Evolutionary conservation across 306 rosid genomes (phyloP), one percentile per base, ranked within the genome.

Genomic region (Cicer yamashitae): DNA sequence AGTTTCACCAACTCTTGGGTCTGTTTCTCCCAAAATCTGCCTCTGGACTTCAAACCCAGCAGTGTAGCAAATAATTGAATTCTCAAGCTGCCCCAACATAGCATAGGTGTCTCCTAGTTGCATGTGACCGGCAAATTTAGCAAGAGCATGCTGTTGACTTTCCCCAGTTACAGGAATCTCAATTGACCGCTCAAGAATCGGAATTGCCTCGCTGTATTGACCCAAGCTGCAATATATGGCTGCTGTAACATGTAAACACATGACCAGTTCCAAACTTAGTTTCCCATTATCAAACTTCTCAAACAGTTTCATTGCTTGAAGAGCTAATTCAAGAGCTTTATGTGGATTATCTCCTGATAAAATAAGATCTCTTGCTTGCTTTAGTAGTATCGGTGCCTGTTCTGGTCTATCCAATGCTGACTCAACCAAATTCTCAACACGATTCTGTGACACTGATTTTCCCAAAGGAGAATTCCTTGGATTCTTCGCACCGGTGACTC

Each of bases 41-140:
- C 66, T 92, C 84, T 96, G 99, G 66, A 96, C 79, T 78, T 92
- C 97, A 79, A 96, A 78, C 11, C 99, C 99, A 1, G 86, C 74
- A 56, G 85, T 82, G 89, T 96, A 96, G 74, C 84, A 87, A 52
- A 38, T 67, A 57, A 90, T 81, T 70, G 99, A 89, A 72, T 88
- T 90, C 86, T 92, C 99, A 56, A 96, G 96, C 88, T 86, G 92
- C 54, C 99, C 99, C 79, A 92, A 79, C 99, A 92, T 90, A 37
- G 99, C 96, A 73, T 88, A 90, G 73, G 99, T 92, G 84, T 96
- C 99, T 39, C 99, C 99, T 47, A 96, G 82, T 83, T 96, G 99
- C 99, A 96, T 96, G 71, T 90, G 88, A 67, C 99, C 98, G 2
- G 99, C 92, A 85, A 96, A 96, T 87, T 96, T 90, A 60, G 91